A percentile compares a stretch with the other conserved stretches of the same genome.
Evolutionary conservation across 352 stramenopile species (phyloP).

Genomic region (Phytophthora capsici): DNA sequence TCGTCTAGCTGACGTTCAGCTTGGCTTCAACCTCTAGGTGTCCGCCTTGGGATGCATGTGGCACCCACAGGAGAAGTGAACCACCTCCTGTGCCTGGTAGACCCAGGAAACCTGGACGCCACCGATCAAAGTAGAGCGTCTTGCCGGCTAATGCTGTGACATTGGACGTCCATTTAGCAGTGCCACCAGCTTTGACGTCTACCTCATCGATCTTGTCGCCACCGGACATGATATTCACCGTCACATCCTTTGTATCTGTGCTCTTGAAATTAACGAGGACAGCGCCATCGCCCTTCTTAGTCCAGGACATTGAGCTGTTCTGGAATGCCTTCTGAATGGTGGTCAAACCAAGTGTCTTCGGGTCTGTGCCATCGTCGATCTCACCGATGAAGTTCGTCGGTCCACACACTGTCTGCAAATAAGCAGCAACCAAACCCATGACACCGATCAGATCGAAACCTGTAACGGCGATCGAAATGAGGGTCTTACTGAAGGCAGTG

Average conservation of each 20-base stretch:
- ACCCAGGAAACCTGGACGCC: slow-evolving; percentile 60
- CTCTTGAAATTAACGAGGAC: slow-evolving; percentile 54
- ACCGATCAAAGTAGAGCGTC: slow-evolving; percentile 77
- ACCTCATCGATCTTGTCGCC: slow-evolving; percentile 51
- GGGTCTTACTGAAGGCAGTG: slow-evolving; percentile 42
- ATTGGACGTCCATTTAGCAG: slow-evolving; percentile 41
- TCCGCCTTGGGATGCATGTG: slow-evolving; percentile 44
- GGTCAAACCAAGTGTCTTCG: slow-evolving; percentile 48
- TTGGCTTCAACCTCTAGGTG: slow-evolving; percentile 53
- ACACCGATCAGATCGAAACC: slow-evolving; percentile 64
- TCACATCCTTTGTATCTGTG: slow-evolving; percentile 48
- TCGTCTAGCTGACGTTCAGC: slow-evolving; percentile 53
- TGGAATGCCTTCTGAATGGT: slow-evolving; percentile 52
- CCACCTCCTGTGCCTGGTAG: slow-evolving; percentile 64
- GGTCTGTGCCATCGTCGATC: slow-evolving; percentile 57
- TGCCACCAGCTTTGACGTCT: slow-evolving; percentile 35
- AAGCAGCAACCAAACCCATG: slow-evolving; percentile 51
- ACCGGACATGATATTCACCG: slow-evolving; percentile 55
- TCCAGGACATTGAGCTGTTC: slow-evolving; percentile 49
- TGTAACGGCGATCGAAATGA: slow-evolving; percentile 53
- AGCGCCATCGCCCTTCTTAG: slow-evolving; percentile 36
- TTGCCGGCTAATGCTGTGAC: slow-evolving; percentile 50
- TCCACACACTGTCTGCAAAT: slow-evolving; percentile 64
- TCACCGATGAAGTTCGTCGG: slow-evolving; percentile 60
- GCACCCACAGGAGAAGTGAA: slow-evolving; percentile 69